These are phyloP conservation scores for Cladobotryum mycophilum DNA, from an alignment of 2,329 filamentous ascomycete genomes.

Conservation along the genomic window DNA sequence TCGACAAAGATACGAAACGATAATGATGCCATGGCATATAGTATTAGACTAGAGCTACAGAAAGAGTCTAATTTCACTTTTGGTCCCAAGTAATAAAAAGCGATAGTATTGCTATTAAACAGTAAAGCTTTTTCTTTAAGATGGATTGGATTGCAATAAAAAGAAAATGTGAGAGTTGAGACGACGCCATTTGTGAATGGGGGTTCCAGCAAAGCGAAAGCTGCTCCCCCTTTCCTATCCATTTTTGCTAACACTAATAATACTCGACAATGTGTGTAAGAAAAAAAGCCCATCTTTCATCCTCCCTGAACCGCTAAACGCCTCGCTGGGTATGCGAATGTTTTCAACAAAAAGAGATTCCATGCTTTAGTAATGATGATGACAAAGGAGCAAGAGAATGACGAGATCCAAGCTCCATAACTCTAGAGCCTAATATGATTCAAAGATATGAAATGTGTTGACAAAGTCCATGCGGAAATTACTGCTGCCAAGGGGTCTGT, in stretches of 20 bases:
- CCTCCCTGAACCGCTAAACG: conserved; percentile 7
- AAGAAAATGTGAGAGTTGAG: too few species aligned
- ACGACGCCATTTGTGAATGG: too few species aligned
- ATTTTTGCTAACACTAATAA: background rate
- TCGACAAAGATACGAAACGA: background rate
- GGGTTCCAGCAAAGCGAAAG: too few species aligned
- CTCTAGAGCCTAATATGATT: conserved; percentile 2
- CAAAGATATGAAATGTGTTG: background rate
- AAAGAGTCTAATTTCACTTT: background rate
- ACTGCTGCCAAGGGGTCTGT: conserved; percentile 56
- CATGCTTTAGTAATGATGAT: conserved; percentile 5
- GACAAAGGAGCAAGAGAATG: conserved; percentile 4
- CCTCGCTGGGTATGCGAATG: conserved; percentile 13
- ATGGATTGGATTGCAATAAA: too few species aligned
- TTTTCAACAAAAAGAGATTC: conserved; percentile 6
- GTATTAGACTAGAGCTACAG: conserved; percentile 6
- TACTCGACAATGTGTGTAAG: background rate
- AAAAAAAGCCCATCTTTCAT: background rate
- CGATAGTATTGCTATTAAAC: too few species aligned
- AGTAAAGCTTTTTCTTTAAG: too few species aligned
- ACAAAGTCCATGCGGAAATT: conserved; percentile 7
- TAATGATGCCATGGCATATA: conserved; percentile 8
- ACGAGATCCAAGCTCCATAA: conserved; percentile 8
- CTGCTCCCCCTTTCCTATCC: background rate
- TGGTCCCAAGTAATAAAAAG: background rate